Evolutionary conservation across 345 rosid species (phyloP), one percentile per base, ranked within the genome.

Genomic region (Hypericum perforatum): DNA sequence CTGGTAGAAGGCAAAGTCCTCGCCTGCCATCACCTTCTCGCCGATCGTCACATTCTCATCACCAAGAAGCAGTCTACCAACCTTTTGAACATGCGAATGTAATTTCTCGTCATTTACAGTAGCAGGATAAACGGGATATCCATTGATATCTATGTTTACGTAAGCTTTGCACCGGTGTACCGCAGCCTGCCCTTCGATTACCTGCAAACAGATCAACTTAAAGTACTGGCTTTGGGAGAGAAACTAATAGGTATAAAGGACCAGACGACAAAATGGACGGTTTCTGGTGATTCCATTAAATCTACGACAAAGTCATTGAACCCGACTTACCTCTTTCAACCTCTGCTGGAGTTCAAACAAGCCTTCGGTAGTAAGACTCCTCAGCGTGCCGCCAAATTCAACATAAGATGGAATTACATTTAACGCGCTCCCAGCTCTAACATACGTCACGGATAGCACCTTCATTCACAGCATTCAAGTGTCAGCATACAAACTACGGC

Each of bases 1-100:
- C 70, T 81, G 91, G 61, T 80, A 86, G 69, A 86, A 84, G 41
- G 91, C 75, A 53, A 91, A 91, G 66, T 86, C 96, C 71, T 86
- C 96, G 3, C 95, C 95, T 0, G 82, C 95, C 89, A 86, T 77
- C 37, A 78, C 54, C 62, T 74, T 86, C 8, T 45, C 6, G 16
- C 64, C 75, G 13, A 16, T 63, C 66, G 51, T 64, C 6, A 79
- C 76, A 37, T 78, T 81, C 69, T 78, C 77, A 0, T 79, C 69
- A 52, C 94, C 96, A 44, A 86, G 68, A 70, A 84, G 59, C 56
- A 64, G 74, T 48, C 59, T 58, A 32, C 78, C 75, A 12, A 84
- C 82, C 45, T 63, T 78, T 54, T 75, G 67, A 5, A 77, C 80
- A 22, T 70, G 82, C 9, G 43, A 48, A 58, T 79, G 73, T 71